These are phyloP conservation scores for Oryza longistaminata DNA, from an alignment of 176 grass and related monocot genomes.

Conservation along the genomic window DNA sequence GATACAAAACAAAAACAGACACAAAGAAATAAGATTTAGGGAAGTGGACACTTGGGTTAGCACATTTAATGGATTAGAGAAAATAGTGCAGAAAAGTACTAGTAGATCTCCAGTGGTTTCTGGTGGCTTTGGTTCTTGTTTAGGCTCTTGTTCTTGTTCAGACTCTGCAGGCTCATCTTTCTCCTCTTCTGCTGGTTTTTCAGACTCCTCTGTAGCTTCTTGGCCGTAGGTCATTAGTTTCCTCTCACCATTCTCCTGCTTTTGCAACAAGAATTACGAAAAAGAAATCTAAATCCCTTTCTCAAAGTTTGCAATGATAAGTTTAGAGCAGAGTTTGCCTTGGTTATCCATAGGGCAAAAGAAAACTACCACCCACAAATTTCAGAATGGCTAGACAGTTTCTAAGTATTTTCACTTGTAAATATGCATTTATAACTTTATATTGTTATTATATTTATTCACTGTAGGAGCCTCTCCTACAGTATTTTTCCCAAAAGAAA, in stretches of 20 bases:
- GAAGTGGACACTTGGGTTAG: background rate
- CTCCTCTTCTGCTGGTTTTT: constrained; percentile 38
- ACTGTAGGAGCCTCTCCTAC: too few species aligned
- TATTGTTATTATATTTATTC: too few species aligned
- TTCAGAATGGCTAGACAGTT: too few species aligned
- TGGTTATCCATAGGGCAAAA: too few species aligned
- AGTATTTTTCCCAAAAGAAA: background rate
- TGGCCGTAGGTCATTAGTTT: constrained; percentile 57
- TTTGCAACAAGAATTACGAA: constrained; percentile 29
- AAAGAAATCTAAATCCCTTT: too few species aligned
- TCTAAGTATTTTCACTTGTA: too few species aligned
- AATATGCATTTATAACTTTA: too few species aligned
- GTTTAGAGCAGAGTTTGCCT: too few species aligned
- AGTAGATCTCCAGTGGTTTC: constrained; percentile 63
- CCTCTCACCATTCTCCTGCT: constrained; percentile 71
- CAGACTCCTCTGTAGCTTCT: constrained; percentile 51
- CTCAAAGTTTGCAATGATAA: too few species aligned
- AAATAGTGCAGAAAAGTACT: constrained; percentile 40
- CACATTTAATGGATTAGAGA: background rate
- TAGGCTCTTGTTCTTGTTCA: constrained; percentile 42
- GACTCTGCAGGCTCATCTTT: constrained; percentile 42
- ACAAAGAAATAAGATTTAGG: background rate
- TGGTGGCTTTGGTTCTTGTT: constrained; percentile 40
- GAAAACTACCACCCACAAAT: too few species aligned
- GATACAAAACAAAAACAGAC: background rate